Evolutionary conservation across 2,329 filamentous ascomycete genomes (phyloP).

Genomic region (Ustilaginoidea virens): DNA sequence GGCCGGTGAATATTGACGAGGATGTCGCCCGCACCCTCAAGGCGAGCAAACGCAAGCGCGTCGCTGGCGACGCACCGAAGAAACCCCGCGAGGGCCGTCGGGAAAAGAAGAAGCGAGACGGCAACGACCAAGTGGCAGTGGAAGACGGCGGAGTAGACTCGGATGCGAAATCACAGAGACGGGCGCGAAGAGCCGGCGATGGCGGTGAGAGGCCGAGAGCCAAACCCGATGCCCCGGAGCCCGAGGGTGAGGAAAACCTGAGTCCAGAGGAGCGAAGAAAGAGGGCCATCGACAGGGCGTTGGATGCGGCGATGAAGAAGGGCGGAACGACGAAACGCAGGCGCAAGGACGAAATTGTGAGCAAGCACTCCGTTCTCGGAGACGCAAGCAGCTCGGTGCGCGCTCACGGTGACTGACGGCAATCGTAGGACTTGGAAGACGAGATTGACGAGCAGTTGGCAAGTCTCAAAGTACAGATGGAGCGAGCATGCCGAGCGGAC

Average conservation of each 20-base stretch:
- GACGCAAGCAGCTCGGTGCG: not conserved
- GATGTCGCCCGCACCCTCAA: conserved; percentile 48
- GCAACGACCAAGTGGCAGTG: conserved; percentile 30
- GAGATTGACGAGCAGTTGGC: conserved; percentile 84
- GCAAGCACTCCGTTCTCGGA: too few species aligned
- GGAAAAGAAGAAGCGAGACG: conserved; percentile 45
- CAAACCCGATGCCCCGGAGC: conserved; percentile 34
- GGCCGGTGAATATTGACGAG: conserved; percentile 52
- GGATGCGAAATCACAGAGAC: conserved; percentile 27
- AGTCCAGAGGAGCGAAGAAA: conserved; percentile 74
- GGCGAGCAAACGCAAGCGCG: conserved; percentile 48
- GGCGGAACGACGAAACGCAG: conserved; percentile 48
- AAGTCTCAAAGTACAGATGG: conserved; percentile 78
- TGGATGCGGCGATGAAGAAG: conserved; percentile 80
- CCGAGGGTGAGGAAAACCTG: conserved; percentile 62
- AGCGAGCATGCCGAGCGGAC: conserved; percentile 74
- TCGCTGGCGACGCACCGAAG: conserved; percentile 46
- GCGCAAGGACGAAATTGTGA: conserved; percentile 78
- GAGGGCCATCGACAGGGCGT: conserved; percentile 69
- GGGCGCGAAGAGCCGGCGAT: conserved; percentile 30
- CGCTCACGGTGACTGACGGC: conserved; percentile 9
- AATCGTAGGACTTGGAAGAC: conserved; percentile 69
- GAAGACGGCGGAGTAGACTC: conserved; percentile 32
- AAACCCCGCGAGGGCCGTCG: conserved; percentile 63
- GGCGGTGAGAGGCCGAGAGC: conserved; percentile 30